Evolutionary conservation across 768 basidiomycete genomes (phyloP).

Genomic region (Hericium rajendrae): DNA sequence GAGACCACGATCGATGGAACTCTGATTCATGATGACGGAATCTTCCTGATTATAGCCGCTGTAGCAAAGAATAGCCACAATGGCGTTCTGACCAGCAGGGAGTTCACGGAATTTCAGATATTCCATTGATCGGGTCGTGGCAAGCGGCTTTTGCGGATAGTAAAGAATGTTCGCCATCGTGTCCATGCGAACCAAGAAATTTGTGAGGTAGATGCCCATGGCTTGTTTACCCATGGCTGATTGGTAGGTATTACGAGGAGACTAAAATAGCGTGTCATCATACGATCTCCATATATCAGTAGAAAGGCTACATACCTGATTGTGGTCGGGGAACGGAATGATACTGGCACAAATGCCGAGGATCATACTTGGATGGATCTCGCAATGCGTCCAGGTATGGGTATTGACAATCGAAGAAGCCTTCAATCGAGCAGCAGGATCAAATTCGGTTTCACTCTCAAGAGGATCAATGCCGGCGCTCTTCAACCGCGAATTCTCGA

Average conservation of each 20-base stretch:
- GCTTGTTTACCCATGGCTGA: slow-evolving; percentile 99
- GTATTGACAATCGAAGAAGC: slow-evolving; percentile 54
- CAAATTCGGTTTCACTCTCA: slow-evolving; percentile 50
- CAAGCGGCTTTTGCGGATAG: slow-evolving; percentile 98
- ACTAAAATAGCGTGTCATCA: slow-evolving; percentile 37
- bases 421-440: slow-evolving; percentile 84
- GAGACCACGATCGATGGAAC: slow-evolving; percentile 93
- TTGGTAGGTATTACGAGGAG: slow-evolving; percentile 99
- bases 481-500: slow-evolving; percentile 73
- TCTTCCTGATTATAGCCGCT: slow-evolving; percentile 99
- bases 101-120: slow-evolving; percentile 98
- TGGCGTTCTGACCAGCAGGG: slow-evolving; percentile 98
- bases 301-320: slow-evolving; percentile 59
- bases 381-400: slow-evolving; percentile 97
- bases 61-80: slow-evolving; percentile 97
- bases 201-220: slow-evolving; percentile 98
- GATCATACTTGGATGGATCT: slow-evolving; percentile 99
- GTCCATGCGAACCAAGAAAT: slow-evolving; percentile 98
- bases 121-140: slow-evolving; percentile 98
- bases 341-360: slow-evolving; percentile 97
- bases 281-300: slow-evolving; percentile 2
- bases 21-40: slow-evolving; percentile 99
- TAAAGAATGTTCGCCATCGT: slow-evolving; percentile 99
- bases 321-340: slow-evolving; percentile 99
- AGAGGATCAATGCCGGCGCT: slow-evolving; percentile 49